A percentile compares a stretch with the other conserved stretches of the same genome.
Evolutionary conservation across 257 asterid genomes (phyloP).

Genomic region (Plantago elongata): DNA sequence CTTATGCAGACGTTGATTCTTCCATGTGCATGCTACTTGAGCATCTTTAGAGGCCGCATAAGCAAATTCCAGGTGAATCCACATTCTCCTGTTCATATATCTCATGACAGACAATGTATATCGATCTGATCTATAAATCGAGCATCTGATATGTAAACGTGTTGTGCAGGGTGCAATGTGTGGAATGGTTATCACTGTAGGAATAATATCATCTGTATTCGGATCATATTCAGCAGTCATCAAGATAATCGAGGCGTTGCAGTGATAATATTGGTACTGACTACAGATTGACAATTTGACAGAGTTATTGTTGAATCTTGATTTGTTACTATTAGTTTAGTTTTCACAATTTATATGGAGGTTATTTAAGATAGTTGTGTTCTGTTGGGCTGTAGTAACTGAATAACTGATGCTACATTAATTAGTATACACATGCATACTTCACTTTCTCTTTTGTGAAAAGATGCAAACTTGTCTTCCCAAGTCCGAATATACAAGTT

Average conservation of each 20-base stretch:
- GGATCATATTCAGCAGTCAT: slow-evolving; percentile 80
- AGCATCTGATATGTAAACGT: neutral
- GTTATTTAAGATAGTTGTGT: too few species aligned
- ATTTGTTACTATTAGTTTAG: too few species aligned
- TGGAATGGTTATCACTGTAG: slow-evolving; percentile 49
- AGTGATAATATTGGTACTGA: too few species aligned
- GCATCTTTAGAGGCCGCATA: slow-evolving; percentile 66
- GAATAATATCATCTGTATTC: slow-evolving; percentile 48
- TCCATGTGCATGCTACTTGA: slow-evolving; percentile 86
- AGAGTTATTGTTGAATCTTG: too few species aligned
- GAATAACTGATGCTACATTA: too few species aligned
- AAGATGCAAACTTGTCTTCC: too few species aligned
- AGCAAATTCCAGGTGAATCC: slow-evolving; percentile 51
- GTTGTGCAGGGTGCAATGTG: slow-evolving; percentile 51
- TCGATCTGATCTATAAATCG: neutral
- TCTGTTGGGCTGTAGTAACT: too few species aligned
- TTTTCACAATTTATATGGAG: too few species aligned
- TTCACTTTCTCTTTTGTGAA: too few species aligned
- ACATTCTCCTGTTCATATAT: neutral
- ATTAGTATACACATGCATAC: too few species aligned
- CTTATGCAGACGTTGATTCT: slow-evolving; percentile 66
- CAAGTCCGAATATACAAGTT: too few species aligned
- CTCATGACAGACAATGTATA: neutral
- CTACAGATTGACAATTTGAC: too few species aligned
- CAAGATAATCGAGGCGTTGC: slow-evolving; percentile 49